phyloP scores from a whole-genome alignment of 73 alveolate genomes.

The Effrenium voratum region DNA sequence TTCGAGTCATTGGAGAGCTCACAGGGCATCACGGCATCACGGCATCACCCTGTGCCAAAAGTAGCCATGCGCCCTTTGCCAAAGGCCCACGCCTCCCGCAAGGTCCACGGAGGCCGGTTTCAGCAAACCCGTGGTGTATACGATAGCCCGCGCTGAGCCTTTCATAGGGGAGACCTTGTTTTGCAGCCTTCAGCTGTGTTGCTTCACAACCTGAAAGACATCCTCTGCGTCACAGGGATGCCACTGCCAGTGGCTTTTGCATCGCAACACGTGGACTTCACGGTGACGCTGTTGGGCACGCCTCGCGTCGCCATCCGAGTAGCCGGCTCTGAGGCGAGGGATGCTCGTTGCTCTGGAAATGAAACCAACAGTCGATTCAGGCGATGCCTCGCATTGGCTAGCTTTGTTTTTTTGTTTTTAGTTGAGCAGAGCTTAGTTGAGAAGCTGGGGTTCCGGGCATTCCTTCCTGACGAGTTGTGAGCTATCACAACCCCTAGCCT shows the following conservation, averaged over 20 bases:
- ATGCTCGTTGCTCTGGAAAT: too few species aligned
- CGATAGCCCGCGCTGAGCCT: too few species aligned
- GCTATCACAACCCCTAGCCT: too few species aligned
- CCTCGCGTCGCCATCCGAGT: slow-evolving; percentile 85
- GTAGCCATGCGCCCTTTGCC: not conserved
- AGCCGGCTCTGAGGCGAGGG: slow-evolving; percentile 72
- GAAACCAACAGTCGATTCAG: too few species aligned
- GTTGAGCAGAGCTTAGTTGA: too few species aligned
- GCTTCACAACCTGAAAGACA: too few species aligned
- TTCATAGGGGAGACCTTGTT: too few species aligned
- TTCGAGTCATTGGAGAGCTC: not conserved
- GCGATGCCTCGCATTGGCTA: too few species aligned
- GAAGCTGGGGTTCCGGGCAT: not conserved
- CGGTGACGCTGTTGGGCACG: slow-evolving; percentile 72
- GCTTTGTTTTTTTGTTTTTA: too few species aligned
- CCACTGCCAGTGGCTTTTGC: slow-evolving; percentile 86
- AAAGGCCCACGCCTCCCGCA: slow-evolving; percentile 83
- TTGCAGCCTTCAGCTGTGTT: too few species aligned
- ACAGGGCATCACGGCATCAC: not conserved
- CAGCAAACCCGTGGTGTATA: too few species aligned
- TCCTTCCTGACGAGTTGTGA: too few species aligned
- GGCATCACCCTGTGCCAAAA: not conserved
- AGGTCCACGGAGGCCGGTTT: slow-evolving; percentile 80
- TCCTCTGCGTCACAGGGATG: slow-evolving; percentile 76
- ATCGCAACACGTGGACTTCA: slow-evolving; percentile 68